phyloP scores from a whole-genome alignment of 1,284 basidiomycete species.

The Bjerkandera adusta region DNA sequence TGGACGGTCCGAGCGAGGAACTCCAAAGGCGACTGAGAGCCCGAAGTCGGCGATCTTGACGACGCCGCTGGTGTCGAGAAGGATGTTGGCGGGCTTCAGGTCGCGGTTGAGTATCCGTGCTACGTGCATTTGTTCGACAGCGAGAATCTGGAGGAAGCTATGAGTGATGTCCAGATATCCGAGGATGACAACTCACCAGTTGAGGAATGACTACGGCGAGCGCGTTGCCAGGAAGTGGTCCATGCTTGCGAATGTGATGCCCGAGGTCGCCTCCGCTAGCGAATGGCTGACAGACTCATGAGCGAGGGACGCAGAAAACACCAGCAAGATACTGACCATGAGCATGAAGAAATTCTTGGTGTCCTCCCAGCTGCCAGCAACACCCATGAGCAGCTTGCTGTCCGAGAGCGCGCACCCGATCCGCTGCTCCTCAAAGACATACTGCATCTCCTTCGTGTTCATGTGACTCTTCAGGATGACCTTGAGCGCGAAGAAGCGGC shows the following conservation, averaged over 20 bases:
- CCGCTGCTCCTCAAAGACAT: conserved; percentile 15
- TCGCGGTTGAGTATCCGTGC: conserved; percentile 67
- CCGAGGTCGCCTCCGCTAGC: conserved; percentile 13
- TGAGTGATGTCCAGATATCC: not conserved
- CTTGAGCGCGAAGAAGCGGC: conserved; percentile 13
- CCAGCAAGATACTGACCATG: conserved; percentile 10
- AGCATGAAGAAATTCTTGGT: conserved; percentile 13
- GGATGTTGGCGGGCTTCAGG: conserved; percentile 65
- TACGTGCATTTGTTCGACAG: conserved; percentile 37
- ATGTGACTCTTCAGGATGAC: conserved; percentile 9
- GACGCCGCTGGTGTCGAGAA: conserved; percentile 43
- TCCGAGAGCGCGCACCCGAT: conserved; percentile 4
- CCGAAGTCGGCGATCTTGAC: conserved; percentile 67
- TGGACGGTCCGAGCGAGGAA: conserved; percentile 26
- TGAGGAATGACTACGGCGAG: conserved; percentile 2
- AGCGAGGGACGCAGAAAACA: not conserved
- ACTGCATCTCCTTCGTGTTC: not conserved
- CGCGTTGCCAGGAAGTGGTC: not conserved
- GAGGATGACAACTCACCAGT: conserved; percentile 3
- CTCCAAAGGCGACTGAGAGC: conserved; percentile 57
- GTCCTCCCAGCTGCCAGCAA: conserved; percentile 15
- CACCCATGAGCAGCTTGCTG: not conserved
- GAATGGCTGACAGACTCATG: conserved; percentile 2
- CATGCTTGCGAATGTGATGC: not conserved
- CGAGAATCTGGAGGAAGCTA: conserved; percentile 13